Conservation (phyloP, 2,329 filamentous ascomycete genomes). For the Zalaria obscura region DNA sequence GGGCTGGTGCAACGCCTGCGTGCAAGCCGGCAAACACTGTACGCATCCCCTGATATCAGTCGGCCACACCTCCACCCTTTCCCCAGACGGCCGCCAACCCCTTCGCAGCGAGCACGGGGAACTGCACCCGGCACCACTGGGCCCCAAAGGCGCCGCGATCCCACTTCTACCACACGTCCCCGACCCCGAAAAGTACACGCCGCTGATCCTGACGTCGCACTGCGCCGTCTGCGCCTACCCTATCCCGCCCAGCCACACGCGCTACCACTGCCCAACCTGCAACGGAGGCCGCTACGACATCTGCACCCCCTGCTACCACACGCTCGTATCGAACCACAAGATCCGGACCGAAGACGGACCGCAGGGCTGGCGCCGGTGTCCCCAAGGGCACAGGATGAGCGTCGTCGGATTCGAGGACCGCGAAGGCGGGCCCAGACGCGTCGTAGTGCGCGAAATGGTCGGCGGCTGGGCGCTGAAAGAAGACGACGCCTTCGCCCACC, state of each 20-base stretch:
- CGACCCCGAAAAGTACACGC: conserved; percentile 13
- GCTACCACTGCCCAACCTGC: conserved; percentile 72
- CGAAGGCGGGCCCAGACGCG: conserved; percentile 50
- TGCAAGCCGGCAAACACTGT: conserved; percentile 69
- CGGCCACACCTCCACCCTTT: conserved; percentile 5
- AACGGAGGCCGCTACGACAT: conserved; percentile 76
- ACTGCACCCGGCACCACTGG: conserved; percentile 2
- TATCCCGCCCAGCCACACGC: conserved; percentile 53
- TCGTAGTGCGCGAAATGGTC: conserved; percentile 58
- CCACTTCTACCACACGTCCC: conserved; percentile 23
- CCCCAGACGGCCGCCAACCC: neutral
- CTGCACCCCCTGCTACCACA: conserved; percentile 63
- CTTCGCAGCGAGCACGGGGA: neutral
- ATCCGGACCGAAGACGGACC: conserved; percentile 65
- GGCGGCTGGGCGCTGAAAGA: conserved; percentile 59
- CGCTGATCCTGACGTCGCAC: conserved; percentile 56
- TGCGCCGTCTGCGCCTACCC: conserved; percentile 66
- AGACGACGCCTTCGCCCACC: conserved; percentile 2
- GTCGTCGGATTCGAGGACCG: conserved; percentile 61
- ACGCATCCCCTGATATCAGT: conserved; percentile 70
- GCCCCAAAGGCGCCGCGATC: conserved; percentile 9
- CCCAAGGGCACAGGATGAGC: conserved; percentile 67
- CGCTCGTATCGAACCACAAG: conserved; percentile 46
- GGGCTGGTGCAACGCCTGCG: conserved; percentile 83
- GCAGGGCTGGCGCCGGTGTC: conserved; percentile 70